Base-by-base conservation (phyloP, 257 asterid species). In the Solanum infundibuliforme region DNA sequence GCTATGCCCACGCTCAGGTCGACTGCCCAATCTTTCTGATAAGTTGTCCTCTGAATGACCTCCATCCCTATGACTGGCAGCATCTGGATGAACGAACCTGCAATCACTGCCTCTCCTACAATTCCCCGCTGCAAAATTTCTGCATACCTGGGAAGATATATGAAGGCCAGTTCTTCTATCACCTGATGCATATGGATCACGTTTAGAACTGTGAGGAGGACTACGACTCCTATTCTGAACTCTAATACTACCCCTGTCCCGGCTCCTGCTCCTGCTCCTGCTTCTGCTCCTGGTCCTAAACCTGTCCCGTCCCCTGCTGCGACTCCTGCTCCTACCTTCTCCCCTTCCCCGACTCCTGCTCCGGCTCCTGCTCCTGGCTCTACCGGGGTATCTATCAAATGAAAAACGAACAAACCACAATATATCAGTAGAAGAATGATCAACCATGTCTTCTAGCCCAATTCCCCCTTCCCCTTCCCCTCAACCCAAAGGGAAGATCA, bases 101-200 rank as follows among this genome's bases (percentile, higher is more conserved):
- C 98, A 96, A 21, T 93, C 95, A 88, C 92, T 93, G 87, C 98
- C 98, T 88, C 95, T 94, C 88, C 95, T 90, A 92, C 98, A 96
- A 38, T 91, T 86, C 36, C 98, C 98, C 1, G 79, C 39, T 77
- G 95, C 88, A 91, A 92, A 93, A 83, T 95, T 93, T 89, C 95
- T 93, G 91, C 99, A 96, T 39, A 72, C 89, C 88, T 89, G 95
- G 88, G 97, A 92, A 88, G 94, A 90, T 81, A 87, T 90, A 76
- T 93, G 96, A 62, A 90, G 90, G 68, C 89, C 92, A 83, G 91
- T 87, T 90, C 91, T 92, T 91, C 90, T 91, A 79, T 93, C 98
- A 88, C 88, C 93, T 95, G 93, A 90, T 88, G 90, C 93, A 90
- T 92, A 86, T 83, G 96, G 84, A 85, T 91, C 94, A 81, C 88